Conservation (phyloP, 2,329 filamentous ascomycete species). For the Colletotrichum sp. region DNA sequence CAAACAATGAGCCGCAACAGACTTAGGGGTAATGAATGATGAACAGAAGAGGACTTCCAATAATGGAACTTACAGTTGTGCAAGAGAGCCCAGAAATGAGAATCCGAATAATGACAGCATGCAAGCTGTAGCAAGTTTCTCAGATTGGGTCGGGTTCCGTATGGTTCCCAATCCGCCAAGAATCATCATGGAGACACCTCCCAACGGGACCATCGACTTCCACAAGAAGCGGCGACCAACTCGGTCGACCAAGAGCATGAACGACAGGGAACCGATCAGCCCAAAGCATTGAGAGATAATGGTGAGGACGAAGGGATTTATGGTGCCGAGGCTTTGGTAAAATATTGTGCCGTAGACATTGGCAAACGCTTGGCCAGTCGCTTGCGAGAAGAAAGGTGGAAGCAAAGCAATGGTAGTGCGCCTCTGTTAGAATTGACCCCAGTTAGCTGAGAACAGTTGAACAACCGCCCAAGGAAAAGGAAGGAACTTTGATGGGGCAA, state of each 20-base stretch:
- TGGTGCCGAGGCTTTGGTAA: neutral
- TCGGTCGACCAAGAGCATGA: neutral
- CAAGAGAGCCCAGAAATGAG: neutral
- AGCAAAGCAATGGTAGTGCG: neutral
- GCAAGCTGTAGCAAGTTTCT: neutral
- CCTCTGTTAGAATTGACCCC: accelerated
- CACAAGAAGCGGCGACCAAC: neutral
- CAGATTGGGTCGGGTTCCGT: neutral
- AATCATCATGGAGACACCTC: neutral
- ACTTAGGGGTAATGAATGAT: neutral
- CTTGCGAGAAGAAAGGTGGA: neutral
- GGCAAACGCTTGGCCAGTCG: neutral
- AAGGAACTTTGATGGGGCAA: neutral
- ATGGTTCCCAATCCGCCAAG: neutral
- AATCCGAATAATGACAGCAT: neutral
- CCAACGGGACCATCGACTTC: neutral
- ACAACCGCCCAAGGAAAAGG: neutral
- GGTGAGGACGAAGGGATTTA: neutral
- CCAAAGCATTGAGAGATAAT: neutral
- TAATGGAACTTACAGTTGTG: neutral
- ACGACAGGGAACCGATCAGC: neutral
- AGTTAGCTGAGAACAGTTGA: neutral
- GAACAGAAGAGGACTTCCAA: neutral
- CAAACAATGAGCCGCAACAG: neutral
- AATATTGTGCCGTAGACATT: neutral